A percentile compares a stretch with the other conserved stretches of the same genome.
Conservation (phyloP, 345 rosid species). For the Trapa incisa region DNA sequence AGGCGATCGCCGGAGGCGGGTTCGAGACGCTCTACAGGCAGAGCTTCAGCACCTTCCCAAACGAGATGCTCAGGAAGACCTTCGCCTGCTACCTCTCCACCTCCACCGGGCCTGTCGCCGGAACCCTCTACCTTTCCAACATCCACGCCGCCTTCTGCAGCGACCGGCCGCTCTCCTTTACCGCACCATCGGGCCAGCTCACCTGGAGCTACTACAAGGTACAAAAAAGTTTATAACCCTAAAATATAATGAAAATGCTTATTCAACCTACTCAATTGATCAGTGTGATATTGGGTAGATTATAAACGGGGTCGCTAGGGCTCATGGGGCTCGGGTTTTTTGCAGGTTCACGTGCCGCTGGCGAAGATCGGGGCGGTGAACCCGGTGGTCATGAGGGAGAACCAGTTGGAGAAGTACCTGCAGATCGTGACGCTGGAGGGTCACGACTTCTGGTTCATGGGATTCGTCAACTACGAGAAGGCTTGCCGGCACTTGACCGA, state of each 20-base stretch:
- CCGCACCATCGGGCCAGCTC: conserved; percentile 41
- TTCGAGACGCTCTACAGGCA: conserved; percentile 43
- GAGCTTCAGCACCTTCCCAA: conserved; percentile 27
- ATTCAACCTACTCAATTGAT: too few relatives aligned
- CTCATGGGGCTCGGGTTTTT: background rate
- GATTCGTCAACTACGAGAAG: conserved; percentile 53
- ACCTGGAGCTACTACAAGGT: conserved; percentile 59
- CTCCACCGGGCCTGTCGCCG: conserved; percentile 46
- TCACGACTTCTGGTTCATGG: conserved; percentile 75
- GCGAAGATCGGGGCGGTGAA: conserved; percentile 20
- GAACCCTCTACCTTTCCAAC: conserved; percentile 43
- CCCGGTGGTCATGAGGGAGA: conserved; percentile 37
- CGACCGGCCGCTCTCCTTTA: conserved; percentile 45
- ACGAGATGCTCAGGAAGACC: conserved; percentile 35
- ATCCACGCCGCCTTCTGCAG: conserved; percentile 50
- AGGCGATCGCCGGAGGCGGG: conserved; percentile 45
- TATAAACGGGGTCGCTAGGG: background rate
- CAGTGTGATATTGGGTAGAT: too few relatives aligned
- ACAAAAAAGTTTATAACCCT: background rate
- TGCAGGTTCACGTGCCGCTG: conserved; percentile 39
- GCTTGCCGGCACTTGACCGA: conserved; percentile 36
- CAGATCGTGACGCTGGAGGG: conserved; percentile 44
- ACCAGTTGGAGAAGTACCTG: conserved; percentile 39
- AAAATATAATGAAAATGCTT: too few relatives aligned
- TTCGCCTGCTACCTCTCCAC: conserved; percentile 56